Evolutionary conservation across 805 yeast species (phyloP).

Genomic region (Vanderwaltozyma yarrowii): DNA sequence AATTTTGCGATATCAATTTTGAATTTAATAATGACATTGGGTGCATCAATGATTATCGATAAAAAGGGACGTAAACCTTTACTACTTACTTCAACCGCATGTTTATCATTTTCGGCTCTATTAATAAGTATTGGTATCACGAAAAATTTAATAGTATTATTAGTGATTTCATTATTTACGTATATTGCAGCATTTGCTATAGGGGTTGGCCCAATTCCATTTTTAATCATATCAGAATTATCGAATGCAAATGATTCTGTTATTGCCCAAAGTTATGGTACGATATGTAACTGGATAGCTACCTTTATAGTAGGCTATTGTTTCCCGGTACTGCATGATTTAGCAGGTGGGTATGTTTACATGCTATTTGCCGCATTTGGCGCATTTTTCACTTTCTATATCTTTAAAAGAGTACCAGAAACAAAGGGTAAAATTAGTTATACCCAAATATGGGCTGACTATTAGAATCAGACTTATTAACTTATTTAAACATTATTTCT

Average conservation of each 20-base stretch:
- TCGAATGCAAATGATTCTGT: conserved; percentile 70
- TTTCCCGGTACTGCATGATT: conserved; percentile 62
- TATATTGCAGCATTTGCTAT: conserved; percentile 82
- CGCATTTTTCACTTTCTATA: conserved; percentile 31
- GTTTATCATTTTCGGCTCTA: conserved; percentile 59
- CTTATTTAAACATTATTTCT: too few species aligned
- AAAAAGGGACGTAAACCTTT: conserved; percentile 64
- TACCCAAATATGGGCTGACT: conserved; percentile 13
- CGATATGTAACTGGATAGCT: conserved; percentile 83
- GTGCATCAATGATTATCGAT: conserved; percentile 70
- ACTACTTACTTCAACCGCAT: conserved; percentile 49
- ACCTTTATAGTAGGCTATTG: conserved; percentile 72
- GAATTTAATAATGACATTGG: conserved; percentile 64
- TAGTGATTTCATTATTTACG: conserved; percentile 54
- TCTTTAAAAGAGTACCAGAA: conserved; percentile 28
- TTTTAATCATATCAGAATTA: conserved; percentile 78
- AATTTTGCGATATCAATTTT: conserved; percentile 69
- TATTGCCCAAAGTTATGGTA: conserved; percentile 87
- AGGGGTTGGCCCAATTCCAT: conserved; percentile 95
- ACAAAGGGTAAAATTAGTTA: conserved; percentile 15
- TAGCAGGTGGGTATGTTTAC: conserved; percentile 72
- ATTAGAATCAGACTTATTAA: neutral
- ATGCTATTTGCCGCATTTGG: conserved; percentile 57
- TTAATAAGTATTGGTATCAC: conserved; percentile 60
- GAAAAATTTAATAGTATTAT: conserved; percentile 34